Evolutionary conservation across 306 rosid genomes (phyloP).

Genomic region (Dryas alaskensis): DNA sequence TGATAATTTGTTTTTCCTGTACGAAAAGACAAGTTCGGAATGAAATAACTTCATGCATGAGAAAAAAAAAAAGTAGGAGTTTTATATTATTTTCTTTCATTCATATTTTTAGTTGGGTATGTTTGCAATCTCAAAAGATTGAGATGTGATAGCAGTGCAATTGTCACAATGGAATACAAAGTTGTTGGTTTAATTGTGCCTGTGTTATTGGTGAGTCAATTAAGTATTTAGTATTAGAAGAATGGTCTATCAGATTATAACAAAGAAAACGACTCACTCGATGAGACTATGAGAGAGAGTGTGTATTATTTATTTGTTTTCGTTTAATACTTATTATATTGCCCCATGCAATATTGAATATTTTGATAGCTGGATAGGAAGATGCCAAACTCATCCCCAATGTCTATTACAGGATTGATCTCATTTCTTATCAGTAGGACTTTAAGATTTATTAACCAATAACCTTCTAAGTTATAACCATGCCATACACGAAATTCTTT

Average conservation of each 20-base stretch:
- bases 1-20: no score
- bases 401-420: neutral
- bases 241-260: neutral
- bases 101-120: neutral
- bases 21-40: no score
- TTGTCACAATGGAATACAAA: neutral
- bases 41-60: no score
- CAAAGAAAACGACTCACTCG: neutral
- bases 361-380: neutral
- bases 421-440: neutral
- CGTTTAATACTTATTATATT: neutral
- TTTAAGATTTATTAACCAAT: neutral
- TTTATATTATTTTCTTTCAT: neutral
- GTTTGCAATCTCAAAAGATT: no score
- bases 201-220: neutral
- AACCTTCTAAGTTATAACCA: neutral
- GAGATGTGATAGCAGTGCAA: neutral
- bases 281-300: neutral
- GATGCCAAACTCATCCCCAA: no score
- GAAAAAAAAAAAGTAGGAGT: no score
- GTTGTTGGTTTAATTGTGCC: neutral
- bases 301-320: neutral
- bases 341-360: neutral
- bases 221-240: neutral
- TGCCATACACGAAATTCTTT: neutral